Evolutionary conservation across 1,139 yeast genomes (phyloP).

Genomic region (Magnusiomyces paraingens): DNA sequence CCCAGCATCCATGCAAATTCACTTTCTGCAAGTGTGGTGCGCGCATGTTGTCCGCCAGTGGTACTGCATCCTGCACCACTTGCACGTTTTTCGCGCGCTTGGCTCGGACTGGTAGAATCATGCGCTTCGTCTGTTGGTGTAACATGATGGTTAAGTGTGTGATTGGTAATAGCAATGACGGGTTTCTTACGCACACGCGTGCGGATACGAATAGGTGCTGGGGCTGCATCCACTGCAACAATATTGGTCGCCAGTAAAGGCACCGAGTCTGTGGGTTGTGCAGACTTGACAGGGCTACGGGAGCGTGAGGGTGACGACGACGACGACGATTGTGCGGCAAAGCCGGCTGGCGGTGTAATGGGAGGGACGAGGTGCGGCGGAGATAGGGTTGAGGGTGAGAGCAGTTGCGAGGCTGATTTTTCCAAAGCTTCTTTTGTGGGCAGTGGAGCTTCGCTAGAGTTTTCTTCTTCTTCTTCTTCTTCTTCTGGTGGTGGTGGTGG

Average conservation of each 20-base stretch:
- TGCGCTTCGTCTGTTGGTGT: too few species aligned
- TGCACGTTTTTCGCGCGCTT: too few species aligned
- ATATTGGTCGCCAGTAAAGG: not conserved
- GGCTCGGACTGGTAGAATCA: too few species aligned
- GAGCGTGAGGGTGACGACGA: not conserved
- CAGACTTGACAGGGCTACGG: too few species aligned
- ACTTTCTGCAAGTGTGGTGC: conserved; percentile 15
- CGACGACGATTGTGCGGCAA: not conserved
- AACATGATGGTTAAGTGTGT: not conserved
- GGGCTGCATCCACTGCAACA: not conserved
- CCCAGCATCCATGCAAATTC: conserved; percentile 17
- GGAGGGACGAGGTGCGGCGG: not conserved
- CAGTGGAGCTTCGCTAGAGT: too few species aligned
- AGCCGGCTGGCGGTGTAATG: not conserved
- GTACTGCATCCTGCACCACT: too few species aligned
- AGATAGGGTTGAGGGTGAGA: too few species aligned
- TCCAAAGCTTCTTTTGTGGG: too few species aligned
- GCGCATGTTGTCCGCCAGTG: not conserved
- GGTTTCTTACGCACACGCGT: not conserved
- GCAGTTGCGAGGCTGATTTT: too few species aligned
- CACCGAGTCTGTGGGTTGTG: too few species aligned
- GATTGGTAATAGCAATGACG: not conserved
- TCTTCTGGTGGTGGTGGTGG: too few species aligned
- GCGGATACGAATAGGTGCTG: conserved; percentile 1
- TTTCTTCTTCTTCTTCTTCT: too few species aligned